Evolutionary conservation across 2,329 filamentous ascomycete species (phyloP), one percentile per base, ranked within the genome.

Genomic region (Ceratocystis smalleyi): DNA sequence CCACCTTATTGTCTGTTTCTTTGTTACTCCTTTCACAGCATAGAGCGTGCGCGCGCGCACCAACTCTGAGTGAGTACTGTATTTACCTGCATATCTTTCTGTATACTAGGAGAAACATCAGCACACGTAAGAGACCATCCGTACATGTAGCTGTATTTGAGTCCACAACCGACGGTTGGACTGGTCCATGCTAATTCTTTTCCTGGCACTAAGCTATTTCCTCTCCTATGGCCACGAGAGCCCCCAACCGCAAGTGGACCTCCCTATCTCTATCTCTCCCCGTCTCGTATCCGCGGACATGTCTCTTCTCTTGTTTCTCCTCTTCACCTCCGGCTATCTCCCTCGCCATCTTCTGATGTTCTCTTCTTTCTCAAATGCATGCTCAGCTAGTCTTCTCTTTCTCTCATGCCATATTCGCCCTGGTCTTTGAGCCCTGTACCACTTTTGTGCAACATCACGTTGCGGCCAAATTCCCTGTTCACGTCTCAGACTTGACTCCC

Each of bases 1-100:
- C 54, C 54, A 57, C 54, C 24, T 40, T 19, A 32, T 57, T 57
- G 54, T 35, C 32, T 57, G 27, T n/a, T 57, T 35, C 17, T 35
- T 57, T 57, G 54, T 57, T 57, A 17, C n/a, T 57, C 54, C 24
- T 57, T 57, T 27, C 15, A 57, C 54, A 57, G n/a, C 30, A n/a
- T 27, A n/a, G 12, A n/a, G 54, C 54, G 27, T 57, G 47, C 54
- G 17, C 32, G 27, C 12, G 5, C 54, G 15, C 27, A 10, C 27
- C n/a, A 40, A 40, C 35, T 55, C 7, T 49, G 47, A 22, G 47
- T 49, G 47, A 22, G 47, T 49, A 12, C 22, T 49, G 19, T 49
- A n/a, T 49, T 8, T 49, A 22, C 12, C 47, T 49, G 32, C 32
- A 40, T 3, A 49, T 24, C 45, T 22, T n/a, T 10, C 17, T 47